Base-by-base conservation (phyloP, 2,329 filamentous ascomycete species). In the Aspergillus pseudotamarii region DNA sequence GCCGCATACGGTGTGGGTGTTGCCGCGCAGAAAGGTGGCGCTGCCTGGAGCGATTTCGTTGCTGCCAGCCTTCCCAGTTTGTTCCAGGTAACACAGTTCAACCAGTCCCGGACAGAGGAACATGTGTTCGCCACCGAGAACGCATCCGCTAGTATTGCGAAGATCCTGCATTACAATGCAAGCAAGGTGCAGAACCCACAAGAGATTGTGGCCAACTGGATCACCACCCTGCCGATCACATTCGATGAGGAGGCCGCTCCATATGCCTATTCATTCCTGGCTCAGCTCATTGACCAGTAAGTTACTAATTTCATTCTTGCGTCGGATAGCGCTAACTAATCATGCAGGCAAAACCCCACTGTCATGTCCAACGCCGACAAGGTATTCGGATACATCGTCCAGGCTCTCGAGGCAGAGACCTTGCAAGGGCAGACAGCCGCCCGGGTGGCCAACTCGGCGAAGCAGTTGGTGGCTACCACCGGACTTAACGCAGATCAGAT, bases 91-190 rank as follows among this genome's bases (percentile, higher is more conserved):
- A 93, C 90, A 6, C 89, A 91, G 73, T 85, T 94, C 60, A 88
- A 91, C 2, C 91, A 96, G 68, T 90, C 94, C 6, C 88, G 95
- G 67, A 89, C 88, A 55, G 95, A 98, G 67, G 95, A 98, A 71
- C 94, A 98, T 72, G 91, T 97, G 2, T 99, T 96, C 75, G 95
- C 95, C 2, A 98, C 95, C 1, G 95, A 99, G 81, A 99, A 99
- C 75, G 94, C 94, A 8, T 97, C 93, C 70, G 94, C 95, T 48
- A 93, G 93, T 69, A 95, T 99, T 73, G 95, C 95, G 41, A 99
- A 99, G 85, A 94, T 99, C 59, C 84, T 99, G 68, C 93, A 97
- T 76, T 97, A 90, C 82, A 97, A 96, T 79, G 83, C 88, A 28
- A 84, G 84, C 69, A 91, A 91, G 75, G 89, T 99, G 21, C 84